Conservation (phyloP, 2,329 filamentous ascomycete genomes). For the Microdochium trichocladiopsis region DNA sequence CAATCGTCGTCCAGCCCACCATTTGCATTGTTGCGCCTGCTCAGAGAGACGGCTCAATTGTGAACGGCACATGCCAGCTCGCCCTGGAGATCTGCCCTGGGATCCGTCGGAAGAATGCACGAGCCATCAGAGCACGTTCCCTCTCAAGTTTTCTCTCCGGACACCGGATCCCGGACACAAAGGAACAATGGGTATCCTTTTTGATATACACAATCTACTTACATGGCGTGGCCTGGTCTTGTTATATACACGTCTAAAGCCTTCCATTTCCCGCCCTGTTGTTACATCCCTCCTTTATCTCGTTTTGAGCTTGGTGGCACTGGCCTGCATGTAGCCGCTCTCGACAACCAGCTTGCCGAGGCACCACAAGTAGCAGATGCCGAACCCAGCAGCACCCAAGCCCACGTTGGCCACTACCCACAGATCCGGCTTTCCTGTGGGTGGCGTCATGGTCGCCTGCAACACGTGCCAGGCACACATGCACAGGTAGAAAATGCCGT, state of each 20-base stretch:
- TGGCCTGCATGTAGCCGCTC: constrained; percentile 41
- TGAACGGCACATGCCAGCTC: no score
- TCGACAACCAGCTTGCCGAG: constrained; percentile 59
- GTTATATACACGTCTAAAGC: background rate
- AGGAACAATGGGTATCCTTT: no score
- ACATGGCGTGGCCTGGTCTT: background rate
- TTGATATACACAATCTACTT: background rate
- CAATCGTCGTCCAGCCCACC: no score
- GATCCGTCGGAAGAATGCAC: no score
- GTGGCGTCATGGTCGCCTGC: constrained; percentile 62
- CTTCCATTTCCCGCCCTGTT: background rate
- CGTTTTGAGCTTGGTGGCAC: constrained; percentile 25
- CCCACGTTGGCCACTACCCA: constrained; percentile 92
- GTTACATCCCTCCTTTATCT: constrained; percentile 20
- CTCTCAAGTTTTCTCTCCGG: no score
- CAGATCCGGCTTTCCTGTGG: constrained; percentile 75
- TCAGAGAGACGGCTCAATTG: no score
- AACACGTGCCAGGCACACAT: constrained; percentile 79
- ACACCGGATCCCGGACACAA: no score
- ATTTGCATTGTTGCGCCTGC: no score
- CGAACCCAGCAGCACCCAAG: constrained; percentile 78
- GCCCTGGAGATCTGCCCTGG: no score
- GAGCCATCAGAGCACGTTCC: no score
- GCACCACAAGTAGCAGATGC: constrained; percentile 88
- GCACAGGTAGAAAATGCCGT: constrained; percentile 65